Conservation (phyloP, 305 asterid species). For the Ilex paraguariensis region DNA sequence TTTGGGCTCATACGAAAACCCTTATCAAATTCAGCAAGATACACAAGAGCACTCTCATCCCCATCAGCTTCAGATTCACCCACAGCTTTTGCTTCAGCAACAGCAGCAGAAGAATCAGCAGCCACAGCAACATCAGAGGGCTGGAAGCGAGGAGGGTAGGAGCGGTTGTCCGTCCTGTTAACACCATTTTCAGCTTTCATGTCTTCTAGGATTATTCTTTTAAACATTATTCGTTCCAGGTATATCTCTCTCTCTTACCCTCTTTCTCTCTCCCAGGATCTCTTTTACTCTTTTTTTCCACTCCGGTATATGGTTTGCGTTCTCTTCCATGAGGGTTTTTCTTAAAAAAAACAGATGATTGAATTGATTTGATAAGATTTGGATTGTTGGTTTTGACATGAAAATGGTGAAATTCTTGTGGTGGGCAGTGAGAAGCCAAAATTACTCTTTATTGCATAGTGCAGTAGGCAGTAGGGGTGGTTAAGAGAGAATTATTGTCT, state of each 20-base stretch:
- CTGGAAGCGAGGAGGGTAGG: background rate
- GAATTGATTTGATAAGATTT: background rate
- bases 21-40: constrained; percentile 25
- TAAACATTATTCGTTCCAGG: background rate
- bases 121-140: background rate
- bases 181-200: too few species aligned
- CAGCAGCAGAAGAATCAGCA: too few species aligned
- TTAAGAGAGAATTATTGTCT: constrained; percentile 37
- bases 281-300: too few species aligned
- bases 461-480: constrained; percentile 26
- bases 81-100: background rate
- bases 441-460: constrained; percentile 22
- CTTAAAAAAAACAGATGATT: too few species aligned
- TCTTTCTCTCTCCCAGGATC: background rate
- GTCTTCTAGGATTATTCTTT: too few species aligned
- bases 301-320: too few species aligned
- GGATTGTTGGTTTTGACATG: background rate
- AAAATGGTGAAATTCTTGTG: background rate
- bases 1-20: background rate
- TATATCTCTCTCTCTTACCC: background rate
- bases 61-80: constrained; percentile 25
- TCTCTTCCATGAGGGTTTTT: too few species aligned
- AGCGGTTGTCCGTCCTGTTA: background rate
- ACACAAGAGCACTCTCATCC: constrained; percentile 16
- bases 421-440: constrained; percentile 6